Evolutionary conservation across 2,329 filamentous ascomycete species (phyloP).

Genomic region (Alternaria sp.): DNA sequence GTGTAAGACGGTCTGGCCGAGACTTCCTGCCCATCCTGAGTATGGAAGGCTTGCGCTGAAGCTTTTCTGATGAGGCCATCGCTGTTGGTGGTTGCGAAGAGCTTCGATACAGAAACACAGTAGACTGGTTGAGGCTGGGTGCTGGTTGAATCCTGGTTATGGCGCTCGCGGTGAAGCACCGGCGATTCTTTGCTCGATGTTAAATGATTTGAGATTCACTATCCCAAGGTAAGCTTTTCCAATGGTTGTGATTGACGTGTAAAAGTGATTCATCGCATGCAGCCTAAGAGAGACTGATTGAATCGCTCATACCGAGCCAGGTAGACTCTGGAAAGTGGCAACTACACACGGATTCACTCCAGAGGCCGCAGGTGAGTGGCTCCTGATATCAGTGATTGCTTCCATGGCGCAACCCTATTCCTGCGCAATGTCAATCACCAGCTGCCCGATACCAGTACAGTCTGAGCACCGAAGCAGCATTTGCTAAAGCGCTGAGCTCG

Average conservation of each 20-base stretch:
- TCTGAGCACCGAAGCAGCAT: background rate
- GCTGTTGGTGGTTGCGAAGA: background rate
- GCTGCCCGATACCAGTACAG: background rate
- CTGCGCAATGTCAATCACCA: background rate
- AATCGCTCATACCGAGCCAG: background rate
- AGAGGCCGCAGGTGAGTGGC: background rate
- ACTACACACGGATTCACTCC: background rate
- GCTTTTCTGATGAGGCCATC: background rate
- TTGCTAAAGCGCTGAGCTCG: background rate
- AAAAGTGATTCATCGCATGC: background rate
- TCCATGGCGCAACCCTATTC: background rate
- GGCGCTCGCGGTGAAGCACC: background rate
- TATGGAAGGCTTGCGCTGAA: background rate
- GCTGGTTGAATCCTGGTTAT: background rate
- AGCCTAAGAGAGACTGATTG: background rate
- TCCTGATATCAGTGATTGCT: background rate
- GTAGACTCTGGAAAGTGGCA: background rate
- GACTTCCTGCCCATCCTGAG: background rate
- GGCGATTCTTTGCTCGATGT: background rate
- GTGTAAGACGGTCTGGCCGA: background rate
- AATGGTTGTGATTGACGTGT: background rate
- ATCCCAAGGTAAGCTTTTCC: background rate
- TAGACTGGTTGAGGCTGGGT: background rate
- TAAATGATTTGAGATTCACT: background rate
- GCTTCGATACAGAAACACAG: background rate